Base-by-base conservation (phyloP, 2,329 filamentous ascomycete species). In the Dryadomyces quercivorus region DNA sequence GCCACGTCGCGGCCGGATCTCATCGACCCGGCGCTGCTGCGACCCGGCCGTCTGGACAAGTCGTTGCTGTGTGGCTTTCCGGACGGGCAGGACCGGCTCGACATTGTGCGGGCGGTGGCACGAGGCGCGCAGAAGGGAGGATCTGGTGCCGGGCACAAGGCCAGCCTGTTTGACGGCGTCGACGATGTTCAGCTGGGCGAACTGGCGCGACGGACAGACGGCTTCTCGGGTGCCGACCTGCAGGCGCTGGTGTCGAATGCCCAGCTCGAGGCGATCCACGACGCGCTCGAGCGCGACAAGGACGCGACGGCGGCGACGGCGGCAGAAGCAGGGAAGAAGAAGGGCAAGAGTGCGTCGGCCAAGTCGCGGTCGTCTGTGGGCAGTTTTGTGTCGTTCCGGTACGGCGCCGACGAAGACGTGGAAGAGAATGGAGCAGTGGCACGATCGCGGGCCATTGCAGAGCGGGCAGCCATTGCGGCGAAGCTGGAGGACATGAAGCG, bases 201-300 rank as follows among this genome's bases (percentile, higher is more conserved):
- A 58, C 80, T 98, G 22, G 92, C 90, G 0, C 74, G 73, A 16
- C 75, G 81, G 16, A 97, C 92, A 0, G 86, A 93, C 56, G 93
- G 93, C 10, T 96, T 94, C 67, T 93, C 88, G 0, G 93, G 93
- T 13, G 93, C 93, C 1, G 93, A 98, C 70, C 74, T 98, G 3
- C 93, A 98, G 67, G 93, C 92, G 0, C 78, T 98, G 7, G 84
- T 97, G 46, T 96, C 95, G 63, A 98, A 98, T 61, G 91, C 93
- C 0, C 93, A 98, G 66, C 78, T 98, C 6, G 92, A 97, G 71
- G 93, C 93, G 31, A 96, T 98, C 59, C 93, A 98, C 65, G 91
- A 96, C 61, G 83, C 94, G 2, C 78, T 98, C 0, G 85, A 82
- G 53, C 81, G 84, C 62, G 42, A 44, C 16, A 44, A 44, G 42